Percentiles rank a stretch among this genome's conserved stretches.
Evolutionary conservation across 306 rosid genomes (phyloP).

Genomic region (Acacia crassicarpa): DNA sequence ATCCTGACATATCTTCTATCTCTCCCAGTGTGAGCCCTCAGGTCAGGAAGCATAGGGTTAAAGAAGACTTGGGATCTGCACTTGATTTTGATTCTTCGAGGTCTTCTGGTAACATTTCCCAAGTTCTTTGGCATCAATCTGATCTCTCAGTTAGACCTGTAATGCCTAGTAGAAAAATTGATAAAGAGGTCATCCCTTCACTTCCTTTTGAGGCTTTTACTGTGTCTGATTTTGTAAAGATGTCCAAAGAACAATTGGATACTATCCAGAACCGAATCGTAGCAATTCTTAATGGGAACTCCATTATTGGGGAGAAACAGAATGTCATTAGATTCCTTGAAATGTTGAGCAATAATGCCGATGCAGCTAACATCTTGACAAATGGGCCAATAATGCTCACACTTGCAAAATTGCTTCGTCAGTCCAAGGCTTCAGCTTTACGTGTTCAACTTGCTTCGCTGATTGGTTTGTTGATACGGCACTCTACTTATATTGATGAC

Average conservation of each 20-base stretch:
- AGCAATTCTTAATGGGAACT: constrained; percentile 69
- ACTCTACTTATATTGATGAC: constrained; percentile 85
- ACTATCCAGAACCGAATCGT: constrained; percentile 57
- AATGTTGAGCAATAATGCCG: constrained; percentile 84
- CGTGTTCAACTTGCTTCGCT: constrained; percentile 95
- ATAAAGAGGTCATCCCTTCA: constrained; percentile 77
- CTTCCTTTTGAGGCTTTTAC: constrained; percentile 90
- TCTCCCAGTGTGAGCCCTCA: constrained; percentile 78
- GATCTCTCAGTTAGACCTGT: constrained; percentile 98
- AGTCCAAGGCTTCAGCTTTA: constrained; percentile 76
- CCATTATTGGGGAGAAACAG: constrained; percentile 83
- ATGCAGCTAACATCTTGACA: constrained; percentile 93
- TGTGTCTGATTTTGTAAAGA: constrained; percentile 78
- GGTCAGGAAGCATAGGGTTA: constrained; percentile 63
- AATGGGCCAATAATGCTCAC: constrained; percentile 95
- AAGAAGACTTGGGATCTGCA: constrained; percentile 70
- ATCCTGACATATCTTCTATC: constrained; percentile 52
- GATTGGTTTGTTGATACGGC: constrained; percentile 88
- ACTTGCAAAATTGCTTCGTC: constrained; percentile 86
- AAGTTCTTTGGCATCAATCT: constrained; percentile 86
- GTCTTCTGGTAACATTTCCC: constrained; percentile 56
- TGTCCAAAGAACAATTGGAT: constrained; percentile 80
- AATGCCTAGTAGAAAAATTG: constrained; percentile 93
- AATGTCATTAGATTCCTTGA: constrained; percentile 89
- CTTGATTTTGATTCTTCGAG: constrained; percentile 64